These are phyloP conservation scores for Monosporascus sp. DNA, from an alignment of 2,329 filamentous ascomycete genomes.

Conservation along the genomic window DNA sequence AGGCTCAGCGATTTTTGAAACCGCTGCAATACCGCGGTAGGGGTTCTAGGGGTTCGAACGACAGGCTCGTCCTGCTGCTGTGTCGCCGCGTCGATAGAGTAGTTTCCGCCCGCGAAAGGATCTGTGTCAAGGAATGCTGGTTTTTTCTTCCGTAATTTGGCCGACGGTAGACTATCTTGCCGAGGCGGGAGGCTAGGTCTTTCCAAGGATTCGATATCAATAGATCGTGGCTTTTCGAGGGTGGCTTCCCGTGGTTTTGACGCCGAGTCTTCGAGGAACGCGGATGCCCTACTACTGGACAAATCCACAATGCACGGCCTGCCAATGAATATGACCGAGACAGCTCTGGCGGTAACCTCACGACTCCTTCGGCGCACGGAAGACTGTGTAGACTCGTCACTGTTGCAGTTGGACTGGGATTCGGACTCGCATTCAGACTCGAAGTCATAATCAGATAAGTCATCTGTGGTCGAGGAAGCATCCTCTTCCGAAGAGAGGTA, in stretches of 20 bases:
- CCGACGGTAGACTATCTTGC: constrained; percentile 36
- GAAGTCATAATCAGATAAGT: constrained; percentile 51
- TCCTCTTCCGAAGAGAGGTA: constrained; percentile 65
- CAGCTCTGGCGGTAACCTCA: constrained; percentile 52
- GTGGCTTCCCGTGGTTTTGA: constrained; percentile 23
- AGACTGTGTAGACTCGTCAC: constrained; percentile 26
- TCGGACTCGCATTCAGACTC: constrained; percentile 31
- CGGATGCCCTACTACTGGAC: constrained; percentile 35
- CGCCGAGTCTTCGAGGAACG: constrained; percentile 33
- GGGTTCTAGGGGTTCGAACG: constrained; percentile 36
- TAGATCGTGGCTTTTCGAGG: constrained; percentile 16
- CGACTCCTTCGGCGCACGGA: constrained; percentile 34
- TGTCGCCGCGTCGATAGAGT: constrained; percentile 21
- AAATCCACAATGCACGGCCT: constrained; percentile 55
- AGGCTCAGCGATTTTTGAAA: constrained; percentile 47
- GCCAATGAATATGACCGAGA: constrained; percentile 55
- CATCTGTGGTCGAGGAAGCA: constrained; percentile 56
- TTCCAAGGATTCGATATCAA: constrained; percentile 21
- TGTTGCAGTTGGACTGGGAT: constrained; percentile 26
- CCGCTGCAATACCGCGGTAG: constrained; percentile 43
- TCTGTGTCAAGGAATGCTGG: constrained; percentile 50
- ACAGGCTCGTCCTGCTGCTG: constrained; percentile 23
- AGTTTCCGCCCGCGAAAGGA: constrained; percentile 41
- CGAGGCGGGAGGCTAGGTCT: constrained; percentile 31
- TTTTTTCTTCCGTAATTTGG: constrained; percentile 28